Base-by-base conservation (phyloP, 768 basidiomycete genomes). In the Phallus indusiatus region DNA sequence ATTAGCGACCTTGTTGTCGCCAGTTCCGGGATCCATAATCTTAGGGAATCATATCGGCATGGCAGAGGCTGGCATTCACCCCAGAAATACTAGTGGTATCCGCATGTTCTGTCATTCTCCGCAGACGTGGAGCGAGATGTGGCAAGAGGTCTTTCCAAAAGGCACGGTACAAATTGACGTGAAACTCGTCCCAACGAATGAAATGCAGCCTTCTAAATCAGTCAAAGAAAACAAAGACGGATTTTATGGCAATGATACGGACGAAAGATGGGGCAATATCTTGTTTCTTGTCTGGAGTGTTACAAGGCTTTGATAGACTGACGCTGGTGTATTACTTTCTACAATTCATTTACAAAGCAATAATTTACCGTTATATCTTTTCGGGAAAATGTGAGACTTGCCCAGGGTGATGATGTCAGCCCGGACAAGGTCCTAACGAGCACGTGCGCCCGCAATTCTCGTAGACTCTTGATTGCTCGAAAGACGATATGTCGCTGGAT, bases 101-200 rank as follows among this genome's bases (percentile, higher is more conserved):
- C 10, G 18, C 2, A 67, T 75, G 60, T 76, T 73, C 55, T 66
- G 67, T 35, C 74, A 77, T 48, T 64, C 61, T 17, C 67, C 73
- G 3, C 68, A 71, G 50, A 71, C 67, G 54, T 76, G 75, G 75
- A 61, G 14, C 24, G 69, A 62, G 21, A 34, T 76, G 51, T 76
- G 75, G 75, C 68, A 77, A 0, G 67, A 64, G 17, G 65, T 74
- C 0, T 76, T 77, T 22, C 42, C 61, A 62, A 64, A 69, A 66
- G 76, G 73, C 37, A 61, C 58, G 1, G 72, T 77, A 35, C 65
- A 69, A 37, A 68, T 74, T 1, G 63, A 67, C 2, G 63, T 67
- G 1, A 36, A 33, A 16, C 60, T 78, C 47, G 57, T 56, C 34
- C 16, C 50, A 4, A 20, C 24, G 18, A 17, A 18, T 12, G 34